Conservation (phyloP, 1,139 yeast species). For the Trichomonascaceae sp. region DNA sequence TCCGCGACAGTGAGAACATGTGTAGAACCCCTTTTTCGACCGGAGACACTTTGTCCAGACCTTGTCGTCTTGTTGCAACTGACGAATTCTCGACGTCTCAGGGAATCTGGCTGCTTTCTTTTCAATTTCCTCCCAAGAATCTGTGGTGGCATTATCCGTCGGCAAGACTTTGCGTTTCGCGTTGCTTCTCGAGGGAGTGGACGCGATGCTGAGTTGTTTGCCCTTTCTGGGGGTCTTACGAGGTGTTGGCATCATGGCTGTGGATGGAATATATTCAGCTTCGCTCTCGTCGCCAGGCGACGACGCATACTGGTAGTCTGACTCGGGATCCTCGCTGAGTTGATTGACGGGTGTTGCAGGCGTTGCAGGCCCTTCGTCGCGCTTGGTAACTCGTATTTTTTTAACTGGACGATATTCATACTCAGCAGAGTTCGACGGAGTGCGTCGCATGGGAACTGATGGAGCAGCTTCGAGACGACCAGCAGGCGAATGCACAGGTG, state of each 20-base stretch:
- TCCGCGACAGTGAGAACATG: constrained; percentile 39
- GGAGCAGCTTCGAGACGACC: not conserved
- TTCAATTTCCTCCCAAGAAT: no score
- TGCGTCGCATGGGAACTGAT: not conserved
- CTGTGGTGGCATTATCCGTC: not conserved
- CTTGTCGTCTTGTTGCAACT: no score
- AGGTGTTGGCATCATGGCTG: no score
- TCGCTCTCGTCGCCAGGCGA: no score
- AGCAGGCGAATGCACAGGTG: not conserved
- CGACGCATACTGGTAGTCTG: no score
- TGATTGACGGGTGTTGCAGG: no score
- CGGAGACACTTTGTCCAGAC: constrained; percentile 9
- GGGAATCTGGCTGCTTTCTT: no score
- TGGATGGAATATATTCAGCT: no score
- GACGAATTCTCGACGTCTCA: no score
- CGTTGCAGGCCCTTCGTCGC: no score
- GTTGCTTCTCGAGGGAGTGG: not conserved
- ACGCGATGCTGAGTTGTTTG: not conserved
- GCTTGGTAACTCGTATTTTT: not conserved
- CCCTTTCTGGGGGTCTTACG: no score
- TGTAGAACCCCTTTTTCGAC: constrained; percentile 35
- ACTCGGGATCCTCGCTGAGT: no score
- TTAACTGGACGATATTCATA: not conserved
- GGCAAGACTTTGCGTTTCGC: not conserved
- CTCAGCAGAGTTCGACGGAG: not conserved